Percentiles rank a stretch among this genome's conserved stretches.
Evolutionary conservation across 2,329 filamentous ascomycete genomes (phyloP).

Genomic region (Purpureocillium lavendulum): DNA sequence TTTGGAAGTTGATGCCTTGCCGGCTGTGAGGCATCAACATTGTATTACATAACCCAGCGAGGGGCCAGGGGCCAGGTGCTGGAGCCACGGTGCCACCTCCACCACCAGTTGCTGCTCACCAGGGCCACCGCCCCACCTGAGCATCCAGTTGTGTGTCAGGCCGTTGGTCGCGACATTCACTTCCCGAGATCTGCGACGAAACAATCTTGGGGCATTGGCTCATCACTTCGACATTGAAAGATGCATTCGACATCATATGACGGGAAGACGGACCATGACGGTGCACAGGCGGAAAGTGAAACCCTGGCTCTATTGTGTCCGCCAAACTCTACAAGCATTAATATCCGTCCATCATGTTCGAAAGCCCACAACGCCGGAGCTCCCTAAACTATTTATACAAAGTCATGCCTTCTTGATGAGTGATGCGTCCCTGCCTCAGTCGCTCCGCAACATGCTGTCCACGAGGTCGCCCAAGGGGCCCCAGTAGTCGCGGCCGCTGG

Average conservation of each 20-base stretch:
- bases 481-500: slow-evolving; percentile 94
- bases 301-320: too few species aligned
- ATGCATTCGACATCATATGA: too few species aligned
- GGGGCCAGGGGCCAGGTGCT: not conserved
- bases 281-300: too few species aligned
- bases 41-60: slow-evolving; percentile 1
- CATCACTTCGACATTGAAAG: too few species aligned
- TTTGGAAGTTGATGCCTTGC: slow-evolving; percentile 33
- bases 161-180: too few species aligned
- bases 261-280: too few species aligned
- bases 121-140: too few species aligned
- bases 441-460: slow-evolving; percentile 94
- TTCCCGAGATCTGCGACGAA: too few species aligned
- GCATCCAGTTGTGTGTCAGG: too few species aligned
- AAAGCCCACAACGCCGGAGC: slow-evolving; percentile 12
- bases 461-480: slow-evolving; percentile 91
- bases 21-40: slow-evolving; percentile 27
- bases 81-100: not conserved
- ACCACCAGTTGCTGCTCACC: too few species aligned
- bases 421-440: slow-evolving; percentile 38
- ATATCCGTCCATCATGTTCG: slow-evolving; percentile 3
- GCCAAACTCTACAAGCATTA: not conserved
- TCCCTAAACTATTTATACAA: slow-evolving; percentile 4
- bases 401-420: not conserved
- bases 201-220: too few species aligned